Percentiles rank a stretch among this genome's conserved stretches.
Evolutionary conservation across 306 rosid genomes (phyloP).

Genomic region (Quercus variabilis): DNA sequence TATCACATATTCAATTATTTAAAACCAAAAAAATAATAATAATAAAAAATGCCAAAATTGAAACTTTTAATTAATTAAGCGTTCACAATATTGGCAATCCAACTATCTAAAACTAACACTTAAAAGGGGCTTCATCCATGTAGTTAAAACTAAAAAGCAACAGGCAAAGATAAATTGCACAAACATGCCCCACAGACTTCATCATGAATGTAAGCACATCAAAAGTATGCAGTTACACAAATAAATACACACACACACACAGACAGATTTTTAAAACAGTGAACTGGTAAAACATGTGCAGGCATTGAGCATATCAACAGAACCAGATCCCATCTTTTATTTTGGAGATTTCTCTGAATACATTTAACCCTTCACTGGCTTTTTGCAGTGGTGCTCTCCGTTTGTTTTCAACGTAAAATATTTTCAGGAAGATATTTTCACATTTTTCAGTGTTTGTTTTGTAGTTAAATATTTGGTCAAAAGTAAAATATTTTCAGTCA

Average conservation of each 20-base stretch:
- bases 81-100: background rate
- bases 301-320: background rate
- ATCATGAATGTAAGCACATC: background rate
- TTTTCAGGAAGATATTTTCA: too few species aligned
- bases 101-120: background rate
- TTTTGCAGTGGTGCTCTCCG: background rate
- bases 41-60: background rate
- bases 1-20: background rate
- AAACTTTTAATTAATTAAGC: background rate
- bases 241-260: background rate
- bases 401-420: too few species aligned
- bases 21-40: background rate
- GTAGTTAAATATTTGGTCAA: too few species aligned
- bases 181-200: background rate
- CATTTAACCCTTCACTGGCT: conserved; percentile 6
- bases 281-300: background rate
- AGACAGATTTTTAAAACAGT: background rate
- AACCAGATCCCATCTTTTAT: background rate
- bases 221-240: background rate
- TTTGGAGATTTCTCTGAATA: conserved; percentile 9
- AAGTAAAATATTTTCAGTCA: too few species aligned
- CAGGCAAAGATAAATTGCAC: background rate
- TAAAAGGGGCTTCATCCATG: background rate
- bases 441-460: too few species aligned
- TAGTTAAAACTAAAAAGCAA: background rate